Conservation (phyloP, 2,329 filamentous ascomycete genomes). For the Venturia carpophila region DNA sequence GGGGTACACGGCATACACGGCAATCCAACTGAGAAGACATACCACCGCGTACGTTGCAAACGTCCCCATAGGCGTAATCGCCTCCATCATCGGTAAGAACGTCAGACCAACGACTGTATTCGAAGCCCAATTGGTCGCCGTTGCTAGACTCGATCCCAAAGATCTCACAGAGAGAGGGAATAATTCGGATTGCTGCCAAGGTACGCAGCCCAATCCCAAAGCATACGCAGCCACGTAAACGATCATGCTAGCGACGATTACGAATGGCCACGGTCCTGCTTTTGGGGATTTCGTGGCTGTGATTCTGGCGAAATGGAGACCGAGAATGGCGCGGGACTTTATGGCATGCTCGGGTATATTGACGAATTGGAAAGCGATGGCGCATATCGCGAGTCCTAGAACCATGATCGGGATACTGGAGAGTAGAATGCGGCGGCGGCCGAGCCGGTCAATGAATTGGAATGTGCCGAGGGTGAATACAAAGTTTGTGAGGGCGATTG, state of each 20-base stretch:
- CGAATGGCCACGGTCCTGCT: slow-evolving; percentile 28
- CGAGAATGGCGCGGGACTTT: slow-evolving; percentile 5
- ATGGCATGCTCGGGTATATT: slow-evolving; percentile 32
- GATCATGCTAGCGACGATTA: slow-evolving; percentile 69
- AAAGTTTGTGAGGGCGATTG: slow-evolving; percentile 40
- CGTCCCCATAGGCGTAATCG: slow-evolving; percentile 63
- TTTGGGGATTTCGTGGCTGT: not conserved
- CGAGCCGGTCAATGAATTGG: slow-evolving; percentile 37
- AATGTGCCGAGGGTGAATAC: slow-evolving; percentile 40
- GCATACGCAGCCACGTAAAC: slow-evolving; percentile 82
- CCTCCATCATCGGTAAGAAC: slow-evolving; percentile 80
- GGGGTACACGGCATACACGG: slow-evolving; percentile 70
- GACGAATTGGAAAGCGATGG: slow-evolving; percentile 63
- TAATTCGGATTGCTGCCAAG: slow-evolving; percentile 91
- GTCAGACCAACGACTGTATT: slow-evolving; percentile 83
- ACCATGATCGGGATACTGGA: slow-evolving; percentile 81
- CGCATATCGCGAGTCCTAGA: slow-evolving; percentile 60
- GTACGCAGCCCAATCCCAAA: slow-evolving; percentile 80
- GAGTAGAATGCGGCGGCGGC: slow-evolving; percentile 57
- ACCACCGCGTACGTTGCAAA: slow-evolving; percentile 73
- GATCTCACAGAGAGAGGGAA: slow-evolving; percentile 71
- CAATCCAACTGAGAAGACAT: slow-evolving; percentile 59
- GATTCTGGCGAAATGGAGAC: not conserved
- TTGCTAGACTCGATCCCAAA: slow-evolving; percentile 63
- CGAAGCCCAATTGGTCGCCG: slow-evolving; percentile 77